phyloP scores from a whole-genome alignment of 352 stramenopile species.

The Blastocystis sp. region DNA sequence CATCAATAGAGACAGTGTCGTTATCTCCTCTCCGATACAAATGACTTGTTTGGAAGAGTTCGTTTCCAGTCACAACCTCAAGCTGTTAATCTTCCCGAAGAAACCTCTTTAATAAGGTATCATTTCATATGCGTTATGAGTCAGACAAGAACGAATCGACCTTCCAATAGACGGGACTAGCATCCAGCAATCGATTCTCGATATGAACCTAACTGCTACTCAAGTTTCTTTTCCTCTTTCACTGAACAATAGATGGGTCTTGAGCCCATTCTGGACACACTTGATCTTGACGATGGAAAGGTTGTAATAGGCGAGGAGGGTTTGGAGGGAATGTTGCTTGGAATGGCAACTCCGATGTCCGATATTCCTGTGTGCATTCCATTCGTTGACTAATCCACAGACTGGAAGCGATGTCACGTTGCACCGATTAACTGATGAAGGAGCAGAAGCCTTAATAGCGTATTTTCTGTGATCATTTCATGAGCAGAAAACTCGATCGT shows the following conservation, averaged over 20 bases:
- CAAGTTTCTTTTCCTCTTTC: not conserved
- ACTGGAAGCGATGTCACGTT: not conserved
- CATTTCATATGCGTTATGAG: too few relatives aligned
- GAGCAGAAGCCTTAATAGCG: not conserved
- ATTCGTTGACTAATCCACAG: not conserved
- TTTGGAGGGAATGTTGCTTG: not conserved
- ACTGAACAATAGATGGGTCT: not conserved
- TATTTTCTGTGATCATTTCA: not conserved
- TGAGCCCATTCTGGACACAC: constrained; percentile 12
- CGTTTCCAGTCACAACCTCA: constrained; percentile 49
- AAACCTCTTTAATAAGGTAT: constrained; percentile 8
- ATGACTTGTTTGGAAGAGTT: constrained; percentile 33
- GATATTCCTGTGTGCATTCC: constrained; percentile 13
- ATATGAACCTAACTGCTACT: constrained; percentile 15
- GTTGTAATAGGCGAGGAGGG: not conserved
- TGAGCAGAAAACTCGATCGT: not conserved
- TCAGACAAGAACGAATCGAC: constrained; percentile 17
- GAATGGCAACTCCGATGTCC: constrained; percentile 41
- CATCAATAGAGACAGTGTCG: constrained; percentile 20
- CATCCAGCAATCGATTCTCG: not conserved
- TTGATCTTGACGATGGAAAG: constrained; percentile 9
- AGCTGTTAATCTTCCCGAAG: constrained; percentile 41
- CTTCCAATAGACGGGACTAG: not conserved
- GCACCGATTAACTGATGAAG: not conserved
- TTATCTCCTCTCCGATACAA: constrained; percentile 47